These are phyloP conservation scores for Pseudoperonospora humuli DNA, from an alignment of 352 stramenopile species.

Conservation along the genomic window DNA sequence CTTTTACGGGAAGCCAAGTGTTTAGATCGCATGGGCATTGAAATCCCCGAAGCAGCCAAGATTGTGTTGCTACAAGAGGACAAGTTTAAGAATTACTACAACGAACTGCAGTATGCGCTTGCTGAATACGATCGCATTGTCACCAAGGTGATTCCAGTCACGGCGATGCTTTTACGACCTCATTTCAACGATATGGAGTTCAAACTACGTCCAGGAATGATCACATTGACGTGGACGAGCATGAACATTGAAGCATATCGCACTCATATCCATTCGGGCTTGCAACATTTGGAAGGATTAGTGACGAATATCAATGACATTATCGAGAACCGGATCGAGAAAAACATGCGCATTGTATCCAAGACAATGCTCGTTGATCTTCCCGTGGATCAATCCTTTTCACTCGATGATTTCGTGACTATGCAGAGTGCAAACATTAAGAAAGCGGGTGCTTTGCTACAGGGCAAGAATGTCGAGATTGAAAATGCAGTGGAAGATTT, in stretches of 20 bases:
- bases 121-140: slow-evolving; percentile 97
- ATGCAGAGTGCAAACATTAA: slow-evolving; percentile 95
- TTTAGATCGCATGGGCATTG: slow-evolving; percentile 96
- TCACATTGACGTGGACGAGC: slow-evolving; percentile 98
- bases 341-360: slow-evolving; percentile 97
- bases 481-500: slow-evolving; percentile 97
- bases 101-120: slow-evolving; percentile 95
- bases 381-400: slow-evolving; percentile 94
- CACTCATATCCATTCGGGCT: slow-evolving; percentile 85
- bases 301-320: slow-evolving; percentile 99
- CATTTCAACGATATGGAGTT: slow-evolving; percentile 99
- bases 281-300: slow-evolving; percentile 95
- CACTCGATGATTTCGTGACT: slow-evolving; percentile 95
- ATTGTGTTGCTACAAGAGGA: slow-evolving; percentile 97
- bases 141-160: slow-evolving; percentile 96
- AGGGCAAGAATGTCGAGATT: slow-evolving; percentile 98
- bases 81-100: slow-evolving; percentile 99
- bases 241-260: slow-evolving; percentile 99
- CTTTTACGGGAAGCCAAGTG: slow-evolving; percentile 96
- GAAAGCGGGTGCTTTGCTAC: slow-evolving; percentile 85
- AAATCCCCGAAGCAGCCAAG: slow-evolving; percentile 96
- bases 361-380: slow-evolving; percentile 97
- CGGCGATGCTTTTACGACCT: slow-evolving; percentile 90
- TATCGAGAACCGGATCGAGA: slow-evolving; percentile 98
- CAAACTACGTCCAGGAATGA: slow-evolving; percentile 97